Evolutionary conservation across 2,329 filamentous ascomycete species (phyloP).

Genomic region (Microcyclosporella mali): DNA sequence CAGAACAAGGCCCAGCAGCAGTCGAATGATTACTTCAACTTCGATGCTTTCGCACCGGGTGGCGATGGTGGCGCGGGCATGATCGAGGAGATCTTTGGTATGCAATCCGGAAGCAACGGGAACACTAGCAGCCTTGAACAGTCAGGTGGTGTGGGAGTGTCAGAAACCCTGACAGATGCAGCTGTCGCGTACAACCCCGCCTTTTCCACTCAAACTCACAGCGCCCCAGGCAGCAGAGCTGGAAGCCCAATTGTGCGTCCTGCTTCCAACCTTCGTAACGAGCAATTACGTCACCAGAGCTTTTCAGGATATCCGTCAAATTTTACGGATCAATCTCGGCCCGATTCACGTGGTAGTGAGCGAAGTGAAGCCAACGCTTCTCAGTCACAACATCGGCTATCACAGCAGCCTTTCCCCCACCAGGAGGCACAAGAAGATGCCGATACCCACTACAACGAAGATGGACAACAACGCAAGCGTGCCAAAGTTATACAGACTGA

Average conservation of each 20-base stretch:
- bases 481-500: conserved; percentile 70
- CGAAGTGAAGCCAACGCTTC: conserved; percentile 29
- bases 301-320: conserved; percentile 24
- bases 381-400: conserved; percentile 19
- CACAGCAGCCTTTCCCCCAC: conserved; percentile 14
- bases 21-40: conserved; percentile 25
- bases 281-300: conserved; percentile 30
- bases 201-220: conserved; percentile 29
- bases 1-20: conserved; percentile 50
- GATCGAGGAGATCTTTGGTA: conserved; percentile 29
- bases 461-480: conserved; percentile 64
- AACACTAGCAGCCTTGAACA: conserved; percentile 18
- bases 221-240: conserved; percentile 36
- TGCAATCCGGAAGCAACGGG: conserved; percentile 18
- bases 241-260: conserved; percentile 41
- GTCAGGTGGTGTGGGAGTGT: conserved; percentile 24
- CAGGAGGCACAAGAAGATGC: conserved; percentile 16
- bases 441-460: conserved; percentile 35
- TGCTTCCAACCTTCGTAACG: conserved; percentile 31
- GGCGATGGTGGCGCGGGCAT: conserved; percentile 19
- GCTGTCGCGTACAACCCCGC: conserved; percentile 29
- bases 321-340: conserved; percentile 28
- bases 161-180: conserved; percentile 29
- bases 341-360: conserved; percentile 29
- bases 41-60: conserved; percentile 15